Base-by-base conservation (phyloP, 345 rosid species). In the Clarkia xantiana region DNA sequence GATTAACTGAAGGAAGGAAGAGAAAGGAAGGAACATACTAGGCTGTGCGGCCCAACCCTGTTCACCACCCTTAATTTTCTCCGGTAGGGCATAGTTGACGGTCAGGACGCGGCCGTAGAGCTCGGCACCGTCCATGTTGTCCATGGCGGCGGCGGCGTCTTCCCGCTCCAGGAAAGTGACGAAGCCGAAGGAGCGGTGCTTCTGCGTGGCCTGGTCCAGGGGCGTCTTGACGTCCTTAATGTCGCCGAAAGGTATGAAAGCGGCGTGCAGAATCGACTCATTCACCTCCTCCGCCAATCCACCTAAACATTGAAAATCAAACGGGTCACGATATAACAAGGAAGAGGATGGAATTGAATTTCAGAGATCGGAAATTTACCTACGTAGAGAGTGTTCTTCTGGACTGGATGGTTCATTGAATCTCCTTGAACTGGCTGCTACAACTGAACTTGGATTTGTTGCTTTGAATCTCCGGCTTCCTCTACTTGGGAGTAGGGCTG, bases 1-100 rank as follows among this genome's bases (percentile, higher is more conserved):
- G 16, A 41, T 4, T 13, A 34, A 42, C 14, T 42, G 44, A 41
- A 51, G 11, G 41, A 23, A 42, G 40, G 46, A 49, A 39, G 14
- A 47, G 47, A 18, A 19, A 51, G 0, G 40, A 44, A 20, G 15
- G 49, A 22, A 74, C 86, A 4, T 76, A 86, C 98, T 80, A 16
- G 98, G 96, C 64, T 91, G 96, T 7, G 98, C 96, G 9, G 98
- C 98, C 98, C 98, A 91, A 11, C 98, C 96, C 70, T 86, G 96
- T 55, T 91, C 96, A 5, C 98, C 98, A 56, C 98, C 98, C 82
- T 91, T 91, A 55, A 86, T 91, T 25, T 69, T 67, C 82, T 91
- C 98, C 1, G 97, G 96, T 18, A 86, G 83, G 34, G 96, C 98
- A 56, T 84, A 91, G 55, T 91, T 91, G 62, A 91, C 96, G 29